A percentile compares a stretch with the other conserved stretches of the same genome.
Evolutionary conservation across 108 stramenopile genomes (phyloP).

Genomic region (Skeletonema potamos): DNA sequence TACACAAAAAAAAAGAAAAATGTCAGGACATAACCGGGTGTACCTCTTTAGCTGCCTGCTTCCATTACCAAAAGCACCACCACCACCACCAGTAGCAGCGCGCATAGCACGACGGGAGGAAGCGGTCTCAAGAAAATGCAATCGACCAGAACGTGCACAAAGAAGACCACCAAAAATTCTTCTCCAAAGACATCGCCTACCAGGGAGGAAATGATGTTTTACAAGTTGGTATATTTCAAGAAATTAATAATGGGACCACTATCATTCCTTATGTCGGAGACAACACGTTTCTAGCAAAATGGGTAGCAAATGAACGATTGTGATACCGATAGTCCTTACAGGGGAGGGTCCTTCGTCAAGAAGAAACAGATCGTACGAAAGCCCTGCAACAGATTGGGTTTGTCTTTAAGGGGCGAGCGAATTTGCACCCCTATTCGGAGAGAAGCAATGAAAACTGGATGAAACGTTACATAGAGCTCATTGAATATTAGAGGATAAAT

Average conservation of each 20-base stretch:
- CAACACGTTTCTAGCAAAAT: not conserved
- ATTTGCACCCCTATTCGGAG: not conserved
- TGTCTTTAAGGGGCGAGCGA: no score
- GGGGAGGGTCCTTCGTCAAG: not conserved
- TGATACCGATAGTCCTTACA: not conserved
- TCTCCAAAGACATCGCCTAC: not conserved
- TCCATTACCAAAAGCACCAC: no score
- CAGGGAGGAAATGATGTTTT: not conserved
- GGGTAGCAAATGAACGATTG: not conserved
- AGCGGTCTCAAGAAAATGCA: no score
- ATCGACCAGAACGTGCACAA: no score
- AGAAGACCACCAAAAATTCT: no score
- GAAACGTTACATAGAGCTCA: constrained; percentile 13
- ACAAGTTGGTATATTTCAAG: not conserved
- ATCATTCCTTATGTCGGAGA: not conserved
- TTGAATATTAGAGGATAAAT: not conserved
- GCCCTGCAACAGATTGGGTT: no score
- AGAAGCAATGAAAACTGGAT: constrained; percentile 14
- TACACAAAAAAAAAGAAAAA: no score
- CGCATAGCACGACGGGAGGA: no score
- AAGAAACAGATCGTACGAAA: no score
- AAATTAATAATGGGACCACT: not conserved
- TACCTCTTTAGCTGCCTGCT: no score
- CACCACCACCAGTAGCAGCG: no score
- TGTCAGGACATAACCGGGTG: no score